phyloP scores from a whole-genome alignment of 192 early-diverging fungal species.

The Coemansia reversa region DNA sequence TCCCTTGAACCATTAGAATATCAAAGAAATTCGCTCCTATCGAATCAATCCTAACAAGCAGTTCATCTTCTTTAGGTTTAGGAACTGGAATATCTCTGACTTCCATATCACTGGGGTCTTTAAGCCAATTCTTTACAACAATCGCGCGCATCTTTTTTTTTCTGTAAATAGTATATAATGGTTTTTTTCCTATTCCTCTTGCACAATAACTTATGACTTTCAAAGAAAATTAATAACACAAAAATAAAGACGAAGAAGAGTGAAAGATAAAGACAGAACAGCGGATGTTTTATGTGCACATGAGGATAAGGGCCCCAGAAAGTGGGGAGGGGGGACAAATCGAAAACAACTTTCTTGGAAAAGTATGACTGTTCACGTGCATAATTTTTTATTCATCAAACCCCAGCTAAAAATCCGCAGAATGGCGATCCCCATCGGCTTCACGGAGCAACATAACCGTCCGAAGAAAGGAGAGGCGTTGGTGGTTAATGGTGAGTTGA shows the following conservation, averaged over 20 bases:
- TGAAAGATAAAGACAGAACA: neutral
- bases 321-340: neutral
- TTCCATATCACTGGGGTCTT: conserved; percentile 55
- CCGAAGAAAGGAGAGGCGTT: too few species aligned
- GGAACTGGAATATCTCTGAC: conserved; percentile 61
- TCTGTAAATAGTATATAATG: neutral
- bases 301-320: neutral
- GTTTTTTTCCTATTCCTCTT: neutral
- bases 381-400: neutral
- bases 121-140: conserved; percentile 61
- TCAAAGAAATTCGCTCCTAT: conserved; percentile 75
- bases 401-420: neutral
- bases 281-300: neutral
- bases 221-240: too few species aligned
- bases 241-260: neutral
- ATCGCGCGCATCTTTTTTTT: conserved; percentile 48
- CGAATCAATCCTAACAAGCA: conserved; percentile 69
- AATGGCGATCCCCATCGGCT: neutral
- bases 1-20: conserved; percentile 71
- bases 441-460: neutral
- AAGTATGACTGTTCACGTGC: neutral
- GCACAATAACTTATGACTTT: neutral
- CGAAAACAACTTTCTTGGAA: too few species aligned
- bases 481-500: too few species aligned
- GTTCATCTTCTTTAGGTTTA: conserved; percentile 56